Evolutionary conservation across 2,329 filamentous ascomycete genomes (phyloP).

Genomic region (Plenodomus biglobosus): DNA sequence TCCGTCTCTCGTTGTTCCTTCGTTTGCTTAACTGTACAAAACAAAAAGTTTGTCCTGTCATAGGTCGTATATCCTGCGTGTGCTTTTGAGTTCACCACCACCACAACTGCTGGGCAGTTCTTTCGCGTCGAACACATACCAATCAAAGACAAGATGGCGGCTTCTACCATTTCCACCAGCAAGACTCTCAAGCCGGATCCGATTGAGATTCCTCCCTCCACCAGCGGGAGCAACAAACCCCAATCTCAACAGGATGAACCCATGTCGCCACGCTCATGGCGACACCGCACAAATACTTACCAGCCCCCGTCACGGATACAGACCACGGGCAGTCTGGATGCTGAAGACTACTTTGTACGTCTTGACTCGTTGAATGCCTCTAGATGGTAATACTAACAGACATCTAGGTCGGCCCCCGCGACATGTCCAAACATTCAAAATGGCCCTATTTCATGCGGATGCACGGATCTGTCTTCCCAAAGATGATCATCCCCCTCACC

Average conservation of each 20-base stretch:
- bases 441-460: constrained; percentile 74
- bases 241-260: constrained; percentile 20
- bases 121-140: constrained; percentile 5
- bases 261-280: constrained; percentile 40
- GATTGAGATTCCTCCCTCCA: constrained; percentile 34
- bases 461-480: constrained; percentile 73
- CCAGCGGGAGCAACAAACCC: constrained; percentile 12
- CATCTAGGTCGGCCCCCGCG: constrained; percentile 59
- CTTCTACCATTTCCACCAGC: constrained; percentile 29
- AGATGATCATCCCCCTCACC: constrained; percentile 69
- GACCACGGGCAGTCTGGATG: constrained; percentile 35
- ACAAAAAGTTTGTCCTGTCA: constrained; percentile 1
- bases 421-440: constrained; percentile 73
- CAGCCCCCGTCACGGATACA: constrained; percentile 32
- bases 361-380: constrained; percentile 4
- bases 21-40: neutral
- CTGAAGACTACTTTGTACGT: constrained; percentile 64
- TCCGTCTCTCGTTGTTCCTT: constrained; percentile 3
- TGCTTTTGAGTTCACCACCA: neutral
- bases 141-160: constrained; percentile 24
- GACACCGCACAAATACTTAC: constrained; percentile 28
- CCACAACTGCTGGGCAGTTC: constrained; percentile 39
- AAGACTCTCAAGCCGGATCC: constrained; percentile 35
- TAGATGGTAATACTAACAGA: constrained; percentile 10
- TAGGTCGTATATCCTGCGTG: constrained; percentile 1